Base-by-base conservation (phyloP, 495 filamentous ascomycete species). In the Talaromyces adpressus region DNA sequence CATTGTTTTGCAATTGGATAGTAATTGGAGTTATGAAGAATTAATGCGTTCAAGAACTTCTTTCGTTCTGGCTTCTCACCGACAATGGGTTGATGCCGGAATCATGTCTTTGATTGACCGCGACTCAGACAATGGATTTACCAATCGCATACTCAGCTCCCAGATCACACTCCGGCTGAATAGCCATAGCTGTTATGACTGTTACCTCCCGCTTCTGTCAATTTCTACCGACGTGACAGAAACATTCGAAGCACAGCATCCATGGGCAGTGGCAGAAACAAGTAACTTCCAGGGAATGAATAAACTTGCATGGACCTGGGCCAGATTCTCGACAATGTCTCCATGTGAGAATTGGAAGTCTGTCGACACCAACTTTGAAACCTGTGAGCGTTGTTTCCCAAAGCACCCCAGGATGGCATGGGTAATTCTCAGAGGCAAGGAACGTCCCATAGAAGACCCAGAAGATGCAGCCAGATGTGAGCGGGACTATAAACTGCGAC, bases 381-480 rank as follows among this genome's bases (percentile, higher is more conserved):
- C 60, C 11, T 82, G 79, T 60, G 51, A 52, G 11, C 54, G 53
- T 14, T 85, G 83, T 65, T 74, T 75, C n/a, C 83, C 83, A 1
- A 27, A 34, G 18, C 67, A 65, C 7, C 82, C 83, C 22, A 59
- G 54, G 6, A 69, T 81, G 7, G 23, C 73, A 12, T 84, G 81
- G 83, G 66, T 18, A 29, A 25, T 64, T 25, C 20, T 36, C n/a
- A 62, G 30, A 66, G 58, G 39, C 30, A 71, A 20, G 56, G 61
- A 57, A 49, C 51, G 62, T 20, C 62, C 62, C 9, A 47, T 63
- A 29, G 83, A 84, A 68, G 79, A 84, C 61, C 75, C 73, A 1
- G 61, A 69, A 51, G 72, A 71, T 20, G 82, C 83, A 51, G 75
- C 73, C 0, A 53, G 62, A 2, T 85, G 77, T 62, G 83, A 85